A percentile compares a stretch with the other conserved stretches of the same genome.
Evolutionary conservation across 768 basidiomycete genomes (phyloP).

Genomic region (Butyriboletus loyo): DNA sequence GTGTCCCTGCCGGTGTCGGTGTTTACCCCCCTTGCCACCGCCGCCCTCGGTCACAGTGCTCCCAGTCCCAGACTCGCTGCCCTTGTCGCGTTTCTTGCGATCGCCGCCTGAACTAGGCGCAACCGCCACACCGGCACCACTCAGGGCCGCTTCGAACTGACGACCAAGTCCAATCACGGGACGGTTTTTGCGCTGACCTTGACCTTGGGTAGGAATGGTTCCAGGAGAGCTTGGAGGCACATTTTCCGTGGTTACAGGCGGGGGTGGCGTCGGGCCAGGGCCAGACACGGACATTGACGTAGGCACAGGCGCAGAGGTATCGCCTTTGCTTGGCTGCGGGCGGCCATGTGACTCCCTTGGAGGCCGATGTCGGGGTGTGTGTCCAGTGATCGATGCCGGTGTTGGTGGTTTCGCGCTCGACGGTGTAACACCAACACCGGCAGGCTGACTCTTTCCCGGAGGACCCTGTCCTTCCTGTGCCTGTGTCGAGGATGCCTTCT

Average conservation of each 20-base stretch:
- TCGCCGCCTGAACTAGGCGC: constrained; percentile 20
- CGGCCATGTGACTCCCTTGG: constrained; percentile 18
- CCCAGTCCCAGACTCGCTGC: constrained; percentile 13
- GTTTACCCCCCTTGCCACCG: constrained; percentile 11
- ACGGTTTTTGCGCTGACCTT: constrained; percentile 41
- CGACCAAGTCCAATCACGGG: constrained; percentile 63
- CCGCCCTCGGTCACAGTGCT: background rate
- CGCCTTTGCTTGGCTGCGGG: constrained; percentile 12
- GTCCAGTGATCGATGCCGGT: background rate
- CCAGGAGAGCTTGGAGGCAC: constrained; percentile 12
- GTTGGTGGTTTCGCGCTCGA: constrained; percentile 12
- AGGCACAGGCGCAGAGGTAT: background rate
- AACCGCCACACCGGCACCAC: constrained; percentile 52
- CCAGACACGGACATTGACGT: background rate
- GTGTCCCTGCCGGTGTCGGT: constrained; percentile 17
- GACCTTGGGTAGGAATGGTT: background rate
- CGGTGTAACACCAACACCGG: constrained; percentile 7
- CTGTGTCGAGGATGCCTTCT: constrained; percentile 22
- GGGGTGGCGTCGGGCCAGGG: background rate
- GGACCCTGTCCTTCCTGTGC: constrained; percentile 1
- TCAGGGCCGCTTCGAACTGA: constrained; percentile 73
- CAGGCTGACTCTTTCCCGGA: constrained; percentile 1
- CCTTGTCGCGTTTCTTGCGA: constrained; percentile 36
- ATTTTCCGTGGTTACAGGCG: background rate
- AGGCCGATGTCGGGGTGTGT: constrained; percentile 15